A percentile compares a stretch with the other conserved stretches of the same genome.
These are phyloP conservation scores for Ganoderma multipileum DNA, from an alignment of 1,284 basidiomycete genomes.

Conservation along the genomic window DNA sequence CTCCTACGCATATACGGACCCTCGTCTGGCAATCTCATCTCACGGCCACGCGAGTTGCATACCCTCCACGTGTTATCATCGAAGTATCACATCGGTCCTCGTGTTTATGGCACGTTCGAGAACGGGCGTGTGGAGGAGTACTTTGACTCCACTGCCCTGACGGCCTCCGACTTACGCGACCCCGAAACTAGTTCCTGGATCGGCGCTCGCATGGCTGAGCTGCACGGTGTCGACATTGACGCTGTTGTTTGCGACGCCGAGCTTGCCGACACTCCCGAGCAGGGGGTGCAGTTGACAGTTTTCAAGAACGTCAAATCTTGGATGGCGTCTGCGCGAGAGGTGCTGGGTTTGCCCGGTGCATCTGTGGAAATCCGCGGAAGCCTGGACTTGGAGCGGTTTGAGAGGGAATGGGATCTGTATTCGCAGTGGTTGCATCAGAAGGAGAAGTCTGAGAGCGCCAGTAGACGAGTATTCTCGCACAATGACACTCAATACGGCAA, in stretches of 20 bases:
- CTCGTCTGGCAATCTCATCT: conserved; percentile 86
- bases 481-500: conserved; percentile 97
- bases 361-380: conserved; percentile 48
- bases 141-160: conserved; percentile 86
- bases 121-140: conserved; percentile 95
- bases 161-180: conserved; percentile 78
- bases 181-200: conserved; percentile 82
- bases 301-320: conserved; percentile 70
- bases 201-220: conserved; percentile 89
- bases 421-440: conserved; percentile 71
- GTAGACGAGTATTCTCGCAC: conserved; percentile 80
- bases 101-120: conserved; percentile 90
- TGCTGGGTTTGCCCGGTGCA: conserved; percentile 62
- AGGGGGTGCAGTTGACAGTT: conserved; percentile 63
- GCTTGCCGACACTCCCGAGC: conserved; percentile 47
- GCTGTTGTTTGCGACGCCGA: conserved; percentile 58
- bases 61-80: conserved; percentile 89
- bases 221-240: conserved; percentile 88
- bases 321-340: conserved; percentile 67
- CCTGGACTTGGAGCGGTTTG: conserved; percentile 72
- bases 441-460: conserved; percentile 60
- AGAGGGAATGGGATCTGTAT: conserved; percentile 70
- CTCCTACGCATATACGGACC: conserved; percentile 91
- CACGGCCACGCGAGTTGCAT: conserved; percentile 83
- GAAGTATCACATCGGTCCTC: conserved; percentile 87